phyloP scores from a whole-genome alignment of 2,329 filamentous ascomycete genomes.

The Penicillium sp. region DNA sequence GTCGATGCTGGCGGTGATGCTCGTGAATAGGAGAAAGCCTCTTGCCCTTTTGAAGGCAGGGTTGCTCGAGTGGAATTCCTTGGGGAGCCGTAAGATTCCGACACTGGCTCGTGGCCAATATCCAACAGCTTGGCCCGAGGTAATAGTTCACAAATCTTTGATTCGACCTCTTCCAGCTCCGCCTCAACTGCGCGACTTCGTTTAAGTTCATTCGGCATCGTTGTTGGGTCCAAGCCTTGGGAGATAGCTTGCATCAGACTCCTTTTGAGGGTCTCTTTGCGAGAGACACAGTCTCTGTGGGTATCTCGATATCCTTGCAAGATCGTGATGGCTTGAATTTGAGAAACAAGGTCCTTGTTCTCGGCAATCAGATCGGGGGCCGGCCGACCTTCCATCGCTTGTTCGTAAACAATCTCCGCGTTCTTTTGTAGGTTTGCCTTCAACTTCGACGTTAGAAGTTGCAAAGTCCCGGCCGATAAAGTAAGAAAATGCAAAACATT shows the following conservation, averaged over 20 bases:
- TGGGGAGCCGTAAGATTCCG: background rate
- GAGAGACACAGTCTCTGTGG: constrained; percentile 28
- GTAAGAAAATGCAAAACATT: constrained; percentile 32
- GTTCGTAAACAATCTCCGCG: constrained; percentile 38
- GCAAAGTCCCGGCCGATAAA: constrained; percentile 27
- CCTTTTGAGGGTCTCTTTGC: constrained; percentile 36
- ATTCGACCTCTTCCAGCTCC: constrained; percentile 35
- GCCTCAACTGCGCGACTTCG: constrained; percentile 33
- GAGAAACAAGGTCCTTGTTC: constrained; percentile 36
- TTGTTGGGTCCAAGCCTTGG: constrained; percentile 32
- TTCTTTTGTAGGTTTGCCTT: constrained; percentile 33
- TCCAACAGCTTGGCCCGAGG: constrained; percentile 29
- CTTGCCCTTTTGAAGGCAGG: background rate
- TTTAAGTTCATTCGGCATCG: constrained; percentile 32
- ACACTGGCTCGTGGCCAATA: constrained; percentile 3
- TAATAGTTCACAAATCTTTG: constrained; percentile 35
- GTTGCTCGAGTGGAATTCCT: background rate
- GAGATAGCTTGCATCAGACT: constrained; percentile 36
- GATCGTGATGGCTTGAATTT: constrained; percentile 38
- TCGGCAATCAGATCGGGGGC: constrained; percentile 34
- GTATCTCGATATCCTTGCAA: constrained; percentile 29
- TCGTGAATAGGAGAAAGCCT: background rate
- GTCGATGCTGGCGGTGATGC: constrained; percentile 1
- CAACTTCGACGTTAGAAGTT: constrained; percentile 28
- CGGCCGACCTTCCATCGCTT: constrained; percentile 36